Conservation (phyloP, 306 rosid species). For the Trifolium fragiferum region DNA sequence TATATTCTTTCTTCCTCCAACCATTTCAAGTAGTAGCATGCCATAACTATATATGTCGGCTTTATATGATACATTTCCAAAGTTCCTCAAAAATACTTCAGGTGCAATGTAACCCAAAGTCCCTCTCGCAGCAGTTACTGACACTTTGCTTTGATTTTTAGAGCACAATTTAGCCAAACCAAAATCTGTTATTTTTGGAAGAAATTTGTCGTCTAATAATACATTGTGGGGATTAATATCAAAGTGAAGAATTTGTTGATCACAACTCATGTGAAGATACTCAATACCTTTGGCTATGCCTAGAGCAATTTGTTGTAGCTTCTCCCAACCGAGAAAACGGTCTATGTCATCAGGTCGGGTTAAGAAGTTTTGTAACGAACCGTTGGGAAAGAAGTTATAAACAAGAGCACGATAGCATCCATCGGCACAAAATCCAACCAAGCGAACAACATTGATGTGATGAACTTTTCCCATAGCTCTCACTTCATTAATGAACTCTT, state of each 20-base stretch:
- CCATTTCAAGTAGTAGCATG: neutral
- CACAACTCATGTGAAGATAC: slow-evolving; percentile 25
- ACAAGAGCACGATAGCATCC: slow-evolving; percentile 40
- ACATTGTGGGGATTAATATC: slow-evolving; percentile 3
- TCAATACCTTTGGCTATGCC: slow-evolving; percentile 22
- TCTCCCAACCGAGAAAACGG: slow-evolving; percentile 1
- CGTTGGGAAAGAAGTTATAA: slow-evolving; percentile 31
- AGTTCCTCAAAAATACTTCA: slow-evolving; percentile 9
- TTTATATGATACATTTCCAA: slow-evolving; percentile 5
- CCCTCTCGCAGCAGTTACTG: neutral
- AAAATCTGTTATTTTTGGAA: slow-evolving; percentile 7
- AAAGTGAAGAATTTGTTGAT: slow-evolving; percentile 12
- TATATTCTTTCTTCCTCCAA: slow-evolving; percentile 22
- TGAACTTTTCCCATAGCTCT: slow-evolving; percentile 45
- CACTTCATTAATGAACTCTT: slow-evolving; percentile 17
- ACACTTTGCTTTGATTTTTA: neutral
- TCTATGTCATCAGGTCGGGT: neutral
- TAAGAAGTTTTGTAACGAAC: neutral
- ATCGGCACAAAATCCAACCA: slow-evolving; percentile 47
- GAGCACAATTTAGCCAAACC: slow-evolving; percentile 15
- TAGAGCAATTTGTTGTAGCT: neutral
- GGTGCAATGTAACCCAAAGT: slow-evolving; percentile 19
- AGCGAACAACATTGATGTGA: slow-evolving; percentile 48
- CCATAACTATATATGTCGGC: slow-evolving; percentile 18
- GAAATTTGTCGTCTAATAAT: neutral